These are phyloP conservation scores for Tuber magnatum DNA, from an alignment of 495 filamentous ascomycete species.

Conservation along the genomic window DNA sequence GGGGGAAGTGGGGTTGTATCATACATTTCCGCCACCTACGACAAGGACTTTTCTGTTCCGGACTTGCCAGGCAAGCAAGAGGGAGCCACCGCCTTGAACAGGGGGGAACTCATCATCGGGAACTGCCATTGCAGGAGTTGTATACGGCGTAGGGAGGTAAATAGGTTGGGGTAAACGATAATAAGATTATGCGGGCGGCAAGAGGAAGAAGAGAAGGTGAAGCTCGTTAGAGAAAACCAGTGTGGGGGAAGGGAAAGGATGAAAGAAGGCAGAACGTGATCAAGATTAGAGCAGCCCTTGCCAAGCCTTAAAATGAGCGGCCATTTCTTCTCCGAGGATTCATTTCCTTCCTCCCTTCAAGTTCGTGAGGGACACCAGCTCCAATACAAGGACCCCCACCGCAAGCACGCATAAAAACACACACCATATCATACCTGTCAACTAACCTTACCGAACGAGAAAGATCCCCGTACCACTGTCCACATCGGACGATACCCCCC, in stretches of 20 bases:
- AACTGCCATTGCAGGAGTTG: slow-evolving; percentile 1
- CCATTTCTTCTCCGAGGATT: background rate
- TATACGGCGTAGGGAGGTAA: background rate
- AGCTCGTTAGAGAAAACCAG: background rate
- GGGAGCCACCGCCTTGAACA: slow-evolving; percentile 79
- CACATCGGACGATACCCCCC: background rate
- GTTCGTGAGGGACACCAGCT: background rate
- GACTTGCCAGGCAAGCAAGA: slow-evolving; percentile 92
- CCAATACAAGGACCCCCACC: slow-evolving; percentile 1
- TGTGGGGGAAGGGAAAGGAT: background rate
- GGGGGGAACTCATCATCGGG: slow-evolving; percentile 57
- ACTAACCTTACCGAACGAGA: background rate
- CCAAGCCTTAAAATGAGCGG: background rate
- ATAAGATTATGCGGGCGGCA: background rate
- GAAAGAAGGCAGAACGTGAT: background rate
- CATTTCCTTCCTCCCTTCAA: background rate
- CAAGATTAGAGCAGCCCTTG: background rate
- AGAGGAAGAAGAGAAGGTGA: background rate
- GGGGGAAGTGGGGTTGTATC: slow-evolving; percentile 19
- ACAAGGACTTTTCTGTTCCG: slow-evolving; percentile 75
- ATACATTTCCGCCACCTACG: slow-evolving; percentile 85
- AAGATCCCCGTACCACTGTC: background rate
- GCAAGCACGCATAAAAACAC: background rate
- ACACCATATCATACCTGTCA: background rate
- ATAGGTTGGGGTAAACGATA: background rate